Evolutionary conservation across 768 basidiomycete genomes (phyloP).

Genomic region (Russula dissimulans): DNA sequence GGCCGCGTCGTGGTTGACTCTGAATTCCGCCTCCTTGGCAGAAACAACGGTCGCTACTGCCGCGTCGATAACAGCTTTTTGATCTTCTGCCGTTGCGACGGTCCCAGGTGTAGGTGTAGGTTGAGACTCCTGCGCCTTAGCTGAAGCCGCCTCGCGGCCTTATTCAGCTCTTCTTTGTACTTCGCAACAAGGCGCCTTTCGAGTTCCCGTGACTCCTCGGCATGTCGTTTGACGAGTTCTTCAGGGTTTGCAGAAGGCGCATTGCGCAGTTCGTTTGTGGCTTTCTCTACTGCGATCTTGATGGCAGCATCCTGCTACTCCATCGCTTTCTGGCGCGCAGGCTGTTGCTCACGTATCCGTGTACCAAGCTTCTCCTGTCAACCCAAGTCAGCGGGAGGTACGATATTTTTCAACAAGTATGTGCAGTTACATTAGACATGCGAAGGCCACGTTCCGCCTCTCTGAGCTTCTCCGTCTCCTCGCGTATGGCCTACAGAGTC

Average conservation of each 20-base stretch:
- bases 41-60: slow-evolving; percentile 42
- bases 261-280: slow-evolving; percentile 35
- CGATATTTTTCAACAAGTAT: too few relatives aligned
- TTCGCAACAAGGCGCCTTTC: slow-evolving; percentile 44
- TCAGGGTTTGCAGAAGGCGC: slow-evolving; percentile 26
- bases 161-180: slow-evolving; percentile 46
- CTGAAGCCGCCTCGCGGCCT: slow-evolving; percentile 35
- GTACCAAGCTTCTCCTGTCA: too few relatives aligned
- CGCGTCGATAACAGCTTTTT: slow-evolving; percentile 41
- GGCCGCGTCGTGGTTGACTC: slow-evolving; percentile 43
- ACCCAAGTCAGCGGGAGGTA: too few relatives aligned
- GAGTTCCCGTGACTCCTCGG: slow-evolving; percentile 48
- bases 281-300: too few relatives aligned
- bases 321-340: too few relatives aligned
- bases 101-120: slow-evolving; percentile 16
- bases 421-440: too few relatives aligned
- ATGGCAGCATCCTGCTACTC: too few relatives aligned
- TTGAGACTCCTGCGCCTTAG: slow-evolving; percentile 23
- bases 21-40: slow-evolving; percentile 39
- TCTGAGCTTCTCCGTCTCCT: too few relatives aligned
- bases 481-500: too few relatives aligned
- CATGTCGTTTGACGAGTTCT: slow-evolving; percentile 43
- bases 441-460: too few relatives aligned
- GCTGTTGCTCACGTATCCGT: too few relatives aligned
- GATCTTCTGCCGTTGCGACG: slow-evolving; percentile 20